Conservation (phyloP, 140 eudicot genomes). For the Stevia rebaudiana region DNA sequence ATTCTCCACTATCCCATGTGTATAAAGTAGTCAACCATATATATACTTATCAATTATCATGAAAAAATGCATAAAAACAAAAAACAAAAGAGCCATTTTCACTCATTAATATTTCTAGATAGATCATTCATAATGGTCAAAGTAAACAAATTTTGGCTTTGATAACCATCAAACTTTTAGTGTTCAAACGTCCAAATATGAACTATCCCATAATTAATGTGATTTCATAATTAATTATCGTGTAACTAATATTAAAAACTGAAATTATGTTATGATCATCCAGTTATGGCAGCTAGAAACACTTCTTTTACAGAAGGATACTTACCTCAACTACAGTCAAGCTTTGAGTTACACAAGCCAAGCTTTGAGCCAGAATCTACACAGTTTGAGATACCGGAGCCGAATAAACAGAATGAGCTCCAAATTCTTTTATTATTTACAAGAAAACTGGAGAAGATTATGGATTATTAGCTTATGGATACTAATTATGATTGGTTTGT, state of each 20-base stretch:
- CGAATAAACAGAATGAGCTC: constrained; percentile 57
- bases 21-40: constrained; percentile 40
- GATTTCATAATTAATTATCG: neutral
- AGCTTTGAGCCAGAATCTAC: constrained; percentile 92
- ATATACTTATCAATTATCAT: constrained; percentile 19
- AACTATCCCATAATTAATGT: too few species aligned
- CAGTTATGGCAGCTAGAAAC: constrained; percentile 99
- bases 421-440: constrained; percentile 52
- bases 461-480: constrained; percentile 84
- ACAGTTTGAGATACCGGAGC: constrained; percentile 63
- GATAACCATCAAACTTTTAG: neutral
- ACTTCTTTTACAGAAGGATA: constrained; percentile 87
- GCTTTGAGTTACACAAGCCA: constrained; percentile 99
- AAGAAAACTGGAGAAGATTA: constrained; percentile 89
- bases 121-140: neutral
- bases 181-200: too few species aligned
- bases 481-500: constrained; percentile 67
- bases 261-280: constrained; percentile 16
- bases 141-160: neutral
- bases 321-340: constrained; percentile 95
- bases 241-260: neutral
- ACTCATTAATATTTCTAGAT: neutral
- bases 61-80: constrained; percentile 1
- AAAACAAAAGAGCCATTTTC: neutral
- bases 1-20: constrained; percentile 47